A percentile compares a stretch with the other conserved stretches of the same genome.
Evolutionary conservation across 202 grass and related monocot genomes (phyloP).

Genomic region (Elaeis oleifera): DNA sequence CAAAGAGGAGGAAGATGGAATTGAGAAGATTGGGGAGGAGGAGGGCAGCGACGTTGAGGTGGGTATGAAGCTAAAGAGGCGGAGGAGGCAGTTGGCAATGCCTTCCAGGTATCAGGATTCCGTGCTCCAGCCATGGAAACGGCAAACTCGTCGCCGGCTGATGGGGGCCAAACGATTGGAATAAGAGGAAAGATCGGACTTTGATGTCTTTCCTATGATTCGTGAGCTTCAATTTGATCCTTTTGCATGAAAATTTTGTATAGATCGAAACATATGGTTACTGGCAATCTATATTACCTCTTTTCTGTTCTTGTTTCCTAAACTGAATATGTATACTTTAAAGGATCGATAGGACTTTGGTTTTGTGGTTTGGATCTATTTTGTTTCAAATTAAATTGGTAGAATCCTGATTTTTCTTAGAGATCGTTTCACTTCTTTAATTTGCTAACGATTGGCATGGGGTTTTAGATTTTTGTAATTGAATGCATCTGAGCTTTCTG

Average conservation of each 20-base stretch:
- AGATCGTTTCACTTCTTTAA: too few relatives aligned
- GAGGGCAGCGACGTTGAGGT: background rate
- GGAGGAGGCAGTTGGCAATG: slow-evolving; percentile 9
- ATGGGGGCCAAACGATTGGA: background rate
- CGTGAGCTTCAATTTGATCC: background rate
- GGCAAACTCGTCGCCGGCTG: background rate
- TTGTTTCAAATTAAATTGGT: too few relatives aligned
- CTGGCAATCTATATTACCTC: too few relatives aligned
- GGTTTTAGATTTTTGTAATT: too few relatives aligned
- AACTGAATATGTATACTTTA: too few relatives aligned
- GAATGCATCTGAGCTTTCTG: too few relatives aligned
- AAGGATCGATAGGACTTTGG: too few relatives aligned
- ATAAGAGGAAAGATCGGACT: background rate
- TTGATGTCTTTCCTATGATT: slow-evolving; percentile 4
- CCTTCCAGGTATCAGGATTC: slow-evolving; percentile 23
- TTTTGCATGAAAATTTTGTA: background rate
- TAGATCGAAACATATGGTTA: background rate
- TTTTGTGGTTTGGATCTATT: too few relatives aligned
- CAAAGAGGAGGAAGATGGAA: background rate
- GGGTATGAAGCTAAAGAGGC: background rate
- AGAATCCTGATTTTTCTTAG: too few relatives aligned
- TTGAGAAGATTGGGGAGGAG: background rate
- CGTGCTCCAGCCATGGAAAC: slow-evolving; percentile 20
- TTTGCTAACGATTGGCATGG: too few relatives aligned
- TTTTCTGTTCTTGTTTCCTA: too few relatives aligned